Base-by-base conservation (phyloP, 176 grass and related monocot genomes). In the Ananas comosus region DNA sequence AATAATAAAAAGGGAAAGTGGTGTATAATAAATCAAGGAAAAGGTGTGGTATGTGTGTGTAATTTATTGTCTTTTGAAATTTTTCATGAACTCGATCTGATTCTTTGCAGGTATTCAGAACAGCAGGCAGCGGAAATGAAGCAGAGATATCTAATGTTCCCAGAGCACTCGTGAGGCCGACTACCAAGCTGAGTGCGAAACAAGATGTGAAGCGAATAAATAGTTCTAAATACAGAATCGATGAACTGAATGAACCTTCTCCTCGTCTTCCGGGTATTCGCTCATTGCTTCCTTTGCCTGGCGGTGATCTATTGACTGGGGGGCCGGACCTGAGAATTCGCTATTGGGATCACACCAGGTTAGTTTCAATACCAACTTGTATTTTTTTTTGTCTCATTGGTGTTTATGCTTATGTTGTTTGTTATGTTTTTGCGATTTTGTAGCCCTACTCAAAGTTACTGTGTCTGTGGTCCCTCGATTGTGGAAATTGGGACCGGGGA, bases 301-400 rank as follows among this genome's bases (percentile, higher is more conserved):
- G 94, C 2, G 89, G 94, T 63, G 89, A 90, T 54, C 69, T 99
- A 9, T 74, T 99, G 70, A 90, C 89, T 8, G 94, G 86, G 21
- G 89, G 89, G 69, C 93, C 89, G 50, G 94, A 99, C 64, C 83
- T 93, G 69, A 93, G 80, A 70, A 88, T 99, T 70, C 94, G 89
- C 65, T 99, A 92, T 74, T 99, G 94, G 94, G 89, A 99, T 70
- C 89, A 99, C 78, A 76, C 87, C 48, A 99, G 94, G 94, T 97
- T 83, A 58, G 94, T 97, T 83, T 64, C 22, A 49, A 81, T 66
- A 53, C 57, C 9, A 3, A 10, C 18, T 76, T 49, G 54, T 85
- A 11, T 10, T 65, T 63, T 47, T 56, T 21, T 54, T 70, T 63
- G 2, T 42, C 3, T 68, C 11, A 75, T 49, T 12, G 1, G 2